Base-by-base conservation (phyloP, 2,329 filamentous ascomycete species). In the Aspergillus arachidicola region DNA sequence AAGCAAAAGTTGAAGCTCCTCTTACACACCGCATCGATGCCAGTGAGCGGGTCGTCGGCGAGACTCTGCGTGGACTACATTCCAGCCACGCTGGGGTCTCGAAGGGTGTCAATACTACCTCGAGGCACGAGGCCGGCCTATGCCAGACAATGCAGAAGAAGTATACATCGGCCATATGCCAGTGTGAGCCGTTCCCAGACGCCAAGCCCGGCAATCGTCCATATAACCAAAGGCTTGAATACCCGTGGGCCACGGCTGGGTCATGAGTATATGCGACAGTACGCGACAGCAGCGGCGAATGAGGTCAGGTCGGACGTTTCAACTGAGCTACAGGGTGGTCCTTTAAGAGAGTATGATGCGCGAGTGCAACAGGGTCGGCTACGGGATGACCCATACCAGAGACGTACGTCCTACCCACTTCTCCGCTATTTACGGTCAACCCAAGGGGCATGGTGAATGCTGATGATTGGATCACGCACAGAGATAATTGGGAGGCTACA, bases 401-500 rank as follows among this genome's bases (percentile, higher is more conserved):
- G 95, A 84, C 89, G 92, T 93, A 81, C 70, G 82, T 66, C 56
- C 53, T 23, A n/a, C 46, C 19, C 46, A 41, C 56, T 60, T 30
- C 26, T 51, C 32, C 28, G 9, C 48, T n/a, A 7, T 41, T 4
- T n/a, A 41, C 19, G 48, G 32, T 51, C 28, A n/a, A 30, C 26
- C 46, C 23, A 28, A n/a, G 26, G 51, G 43, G 26, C 21, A n/a
- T 28, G 26, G 21, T 46, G 16, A 23, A 19, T 55, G 32, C 19
- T 62, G 23, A 28, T 7, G 28, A 45, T n/a, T 53, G 43, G 9
- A n/a, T 12, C 16, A 21, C 53, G 30, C 43, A 9, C 45, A 94
- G 92, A 89, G 48, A 94, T 99, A 69, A 94, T 99, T 70, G 87
- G 95, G 75, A 91, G 87, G 72, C 84, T 99, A 6, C 93, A 99